A percentile compares a stretch with the other conserved stretches of the same genome.
Conservation (phyloP, 2,329 filamentous ascomycete species). For the Fusarium oligoseptatum region DNA sequence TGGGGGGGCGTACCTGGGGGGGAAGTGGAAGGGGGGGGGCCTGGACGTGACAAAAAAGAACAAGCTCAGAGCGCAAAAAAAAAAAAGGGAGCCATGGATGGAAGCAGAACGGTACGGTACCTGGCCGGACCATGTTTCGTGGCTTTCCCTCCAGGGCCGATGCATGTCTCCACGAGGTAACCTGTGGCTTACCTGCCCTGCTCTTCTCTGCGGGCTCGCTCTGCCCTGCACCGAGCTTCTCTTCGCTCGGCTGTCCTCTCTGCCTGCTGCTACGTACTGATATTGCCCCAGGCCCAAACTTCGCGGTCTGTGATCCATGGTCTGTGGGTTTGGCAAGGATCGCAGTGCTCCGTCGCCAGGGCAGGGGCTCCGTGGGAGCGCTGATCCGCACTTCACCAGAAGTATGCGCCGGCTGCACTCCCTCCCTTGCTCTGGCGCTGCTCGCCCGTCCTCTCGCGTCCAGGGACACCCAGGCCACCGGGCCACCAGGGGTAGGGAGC, state of each 20-base stretch:
- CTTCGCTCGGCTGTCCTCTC: conserved; percentile 30
- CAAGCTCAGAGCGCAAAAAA: conserved; percentile 26
- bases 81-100: conserved; percentile 33
- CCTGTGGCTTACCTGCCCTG: conserved; percentile 33
- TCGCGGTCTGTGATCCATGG: conserved; percentile 1
- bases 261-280: conserved; percentile 8
- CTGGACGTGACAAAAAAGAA: conserved; percentile 35
- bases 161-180: conserved; percentile 41
- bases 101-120: conserved; percentile 32
- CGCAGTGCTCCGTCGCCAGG: conserved; percentile 22
- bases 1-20: conserved; percentile 2
- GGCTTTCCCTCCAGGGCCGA: conserved; percentile 35
- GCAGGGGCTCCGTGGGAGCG: conserved; percentile 15
- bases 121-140: conserved; percentile 42
- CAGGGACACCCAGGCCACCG: conserved; percentile 40
- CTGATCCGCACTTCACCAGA: conserved; percentile 28
- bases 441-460: conserved; percentile 10
- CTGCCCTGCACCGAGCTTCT: conserved; percentile 33
- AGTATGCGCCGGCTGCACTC: not conserved
- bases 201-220: conserved; percentile 26
- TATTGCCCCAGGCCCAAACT: conserved; percentile 11
- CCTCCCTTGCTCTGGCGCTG: conserved; percentile 7
- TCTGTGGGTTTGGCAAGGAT: conserved; percentile 24
- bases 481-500: conserved; percentile 37
- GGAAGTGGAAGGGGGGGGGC: not conserved